A percentile compares a stretch with the other conserved stretches of the same genome.
Conservation (phyloP, 495 filamentous ascomycete genomes). For the Penicillium soppii region DNA sequence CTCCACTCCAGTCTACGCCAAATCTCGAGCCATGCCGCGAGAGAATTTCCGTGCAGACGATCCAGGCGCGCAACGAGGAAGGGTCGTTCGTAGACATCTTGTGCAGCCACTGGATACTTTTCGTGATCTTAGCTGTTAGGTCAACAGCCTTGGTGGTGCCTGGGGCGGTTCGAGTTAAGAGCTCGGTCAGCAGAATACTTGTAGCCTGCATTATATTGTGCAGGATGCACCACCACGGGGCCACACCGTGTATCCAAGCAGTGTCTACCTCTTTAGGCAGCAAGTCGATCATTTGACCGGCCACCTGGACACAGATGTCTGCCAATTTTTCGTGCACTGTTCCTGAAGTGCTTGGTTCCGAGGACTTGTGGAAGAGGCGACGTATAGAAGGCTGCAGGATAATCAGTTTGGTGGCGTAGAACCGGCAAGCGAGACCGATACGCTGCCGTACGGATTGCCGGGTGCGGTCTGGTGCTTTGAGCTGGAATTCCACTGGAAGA, state of each 20-base stretch:
- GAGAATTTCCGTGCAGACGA: constrained; percentile 24
- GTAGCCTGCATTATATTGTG: constrained; percentile 61
- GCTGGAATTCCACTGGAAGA: constrained; percentile 30
- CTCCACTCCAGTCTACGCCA: background rate
- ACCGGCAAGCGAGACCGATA: constrained; percentile 47
- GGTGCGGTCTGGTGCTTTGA: constrained; percentile 8
- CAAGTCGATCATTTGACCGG: constrained; percentile 46
- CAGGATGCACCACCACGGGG: constrained; percentile 61
- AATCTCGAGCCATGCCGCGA: constrained; percentile 14
- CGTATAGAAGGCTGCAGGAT: constrained; percentile 60
- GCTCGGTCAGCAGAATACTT: constrained; percentile 55
- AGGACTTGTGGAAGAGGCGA: constrained; percentile 29
- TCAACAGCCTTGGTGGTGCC: constrained; percentile 30
- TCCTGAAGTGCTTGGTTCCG: background rate
- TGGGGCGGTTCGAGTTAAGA: constrained; percentile 44
- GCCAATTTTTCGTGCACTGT: constrained; percentile 50
- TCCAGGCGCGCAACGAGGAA: constrained; percentile 46
- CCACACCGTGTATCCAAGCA: constrained; percentile 40
- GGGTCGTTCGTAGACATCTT: constrained; percentile 45
- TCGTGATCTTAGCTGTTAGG: constrained; percentile 43
- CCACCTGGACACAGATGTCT: constrained; percentile 48
- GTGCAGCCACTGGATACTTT: constrained; percentile 48
- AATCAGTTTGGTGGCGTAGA: constrained; percentile 55
- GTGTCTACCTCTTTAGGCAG: constrained; percentile 38
- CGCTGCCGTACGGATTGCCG: constrained; percentile 33